phyloP scores from a whole-genome alignment of 208 protist species.

The Crithidia thermophila region DNA sequence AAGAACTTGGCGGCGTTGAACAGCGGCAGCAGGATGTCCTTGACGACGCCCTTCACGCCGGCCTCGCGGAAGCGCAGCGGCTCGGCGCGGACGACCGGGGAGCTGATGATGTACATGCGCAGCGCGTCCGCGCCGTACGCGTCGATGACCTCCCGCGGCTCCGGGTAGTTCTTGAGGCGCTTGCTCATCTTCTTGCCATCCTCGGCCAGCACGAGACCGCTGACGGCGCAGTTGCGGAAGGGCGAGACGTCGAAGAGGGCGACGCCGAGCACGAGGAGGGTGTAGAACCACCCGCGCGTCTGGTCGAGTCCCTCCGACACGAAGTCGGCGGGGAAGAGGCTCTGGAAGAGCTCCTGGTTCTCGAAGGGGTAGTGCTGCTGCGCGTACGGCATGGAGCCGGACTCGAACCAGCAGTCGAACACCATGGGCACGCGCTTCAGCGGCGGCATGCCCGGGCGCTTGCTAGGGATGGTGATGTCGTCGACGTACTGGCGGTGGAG shows the following conservation, averaged over 20 bases:
- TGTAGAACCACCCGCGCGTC: slow-evolving; percentile 99
- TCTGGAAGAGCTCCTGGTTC: slow-evolving; percentile 95
- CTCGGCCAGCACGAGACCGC: slow-evolving; percentile 98
- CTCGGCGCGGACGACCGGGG: slow-evolving; percentile 99
- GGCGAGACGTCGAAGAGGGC: slow-evolving; percentile 98
- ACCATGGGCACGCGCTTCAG: slow-evolving; percentile 96
- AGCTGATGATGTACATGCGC: slow-evolving; percentile 99
- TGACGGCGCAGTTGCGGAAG: slow-evolving; percentile 99
- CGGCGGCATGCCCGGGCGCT: slow-evolving; percentile 82
- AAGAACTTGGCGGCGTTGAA: slow-evolving; percentile 99
- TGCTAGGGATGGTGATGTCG: slow-evolving; percentile 98
- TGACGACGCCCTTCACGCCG: slow-evolving; percentile 97
- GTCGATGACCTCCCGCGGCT: slow-evolving; percentile 96
- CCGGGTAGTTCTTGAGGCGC: slow-evolving; percentile 99
- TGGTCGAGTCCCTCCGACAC: slow-evolving; percentile 99
- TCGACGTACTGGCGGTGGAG: slow-evolving; percentile 98
- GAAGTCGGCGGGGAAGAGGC: slow-evolving; percentile 99
- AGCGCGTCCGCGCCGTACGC: slow-evolving; percentile 98
- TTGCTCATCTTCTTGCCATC: slow-evolving; percentile 99
- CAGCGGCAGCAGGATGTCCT: slow-evolving; percentile 99
- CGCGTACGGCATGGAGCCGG: slow-evolving; percentile 99
- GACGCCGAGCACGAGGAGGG: slow-evolving; percentile 98
- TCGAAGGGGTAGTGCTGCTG: slow-evolving; percentile 99
- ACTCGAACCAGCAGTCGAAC: slow-evolving; percentile 99
- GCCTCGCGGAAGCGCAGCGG: slow-evolving; percentile 94